Conservation (phyloP, 2,329 filamentous ascomycete genomes). For the Falciphora oryzae region DNA sequence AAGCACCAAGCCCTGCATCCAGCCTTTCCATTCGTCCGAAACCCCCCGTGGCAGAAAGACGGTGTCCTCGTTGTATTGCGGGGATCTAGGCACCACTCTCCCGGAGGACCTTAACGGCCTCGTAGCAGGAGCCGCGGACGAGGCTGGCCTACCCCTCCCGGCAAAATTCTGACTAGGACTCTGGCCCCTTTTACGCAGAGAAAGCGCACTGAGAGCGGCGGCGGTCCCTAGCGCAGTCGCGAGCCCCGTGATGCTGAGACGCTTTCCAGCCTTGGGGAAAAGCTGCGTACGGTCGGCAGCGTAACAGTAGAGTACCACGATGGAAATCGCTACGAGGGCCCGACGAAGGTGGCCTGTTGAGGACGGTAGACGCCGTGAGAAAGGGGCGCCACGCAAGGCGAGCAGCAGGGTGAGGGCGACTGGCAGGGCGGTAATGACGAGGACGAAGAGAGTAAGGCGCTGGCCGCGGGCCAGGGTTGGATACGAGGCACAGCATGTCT, state of each 20-base stretch:
- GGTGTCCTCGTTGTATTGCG: slow-evolving; percentile 18
- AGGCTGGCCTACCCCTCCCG: not conserved
- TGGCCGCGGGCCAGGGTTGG: slow-evolving; percentile 30
- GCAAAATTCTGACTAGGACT: not conserved
- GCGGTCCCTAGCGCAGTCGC: not conserved
- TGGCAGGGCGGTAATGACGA: slow-evolving; percentile 21
- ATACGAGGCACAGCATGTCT: slow-evolving; percentile 48
- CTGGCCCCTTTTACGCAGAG: not conserved
- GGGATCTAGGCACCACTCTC: too few relatives aligned
- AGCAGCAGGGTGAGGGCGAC: slow-evolving; percentile 14
- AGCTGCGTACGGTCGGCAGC: slow-evolving; percentile 48
- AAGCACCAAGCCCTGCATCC: slow-evolving; percentile 53
- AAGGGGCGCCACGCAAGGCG: not conserved
- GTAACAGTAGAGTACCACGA: slow-evolving; percentile 37
- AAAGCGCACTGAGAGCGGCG: not conserved
- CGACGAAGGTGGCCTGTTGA: slow-evolving; percentile 6
- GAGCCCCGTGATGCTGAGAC: slow-evolving; percentile 24
- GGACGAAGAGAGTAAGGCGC: slow-evolving; percentile 24
- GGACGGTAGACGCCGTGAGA: not conserved
- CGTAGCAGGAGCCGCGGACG: not conserved
- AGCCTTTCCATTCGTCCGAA: slow-evolving; percentile 61
- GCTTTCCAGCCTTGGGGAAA: slow-evolving; percentile 46
- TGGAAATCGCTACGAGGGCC: not conserved
- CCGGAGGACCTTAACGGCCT: not conserved
- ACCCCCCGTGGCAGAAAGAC: slow-evolving; percentile 48